Evolutionary conservation across 2,329 filamentous ascomycete species (phyloP), one percentile per base, ranked within the genome.

Genomic region (Penicillium sp.): DNA sequence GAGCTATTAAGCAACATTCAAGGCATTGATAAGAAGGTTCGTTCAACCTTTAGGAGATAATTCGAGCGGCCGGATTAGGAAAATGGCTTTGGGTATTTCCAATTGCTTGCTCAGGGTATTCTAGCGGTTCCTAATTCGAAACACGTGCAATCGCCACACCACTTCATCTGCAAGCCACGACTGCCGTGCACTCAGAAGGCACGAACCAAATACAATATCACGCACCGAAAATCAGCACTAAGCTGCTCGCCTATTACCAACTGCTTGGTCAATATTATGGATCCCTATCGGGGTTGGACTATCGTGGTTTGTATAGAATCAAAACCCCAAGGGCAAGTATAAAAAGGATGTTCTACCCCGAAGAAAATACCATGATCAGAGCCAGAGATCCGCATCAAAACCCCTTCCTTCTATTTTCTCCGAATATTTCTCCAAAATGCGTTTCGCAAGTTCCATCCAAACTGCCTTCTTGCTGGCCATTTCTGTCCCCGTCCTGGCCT

Each of bases 371-470:
- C 7, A 29, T 10, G 7, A 30, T 17, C n/a, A 37, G 32, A 40
- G 21, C 42, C n/a, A 12, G 10, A 49, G 46, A 45, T 3, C 21
- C 30, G 29, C 21, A 21, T 46, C 20, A 42, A 9, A n/a, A 15
- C 13, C 4, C 24, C 30, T 15, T 26, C 3, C n/a, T 29, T 37
- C 21, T 7, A 30, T 32, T 13, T 27, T 33, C 23, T 43, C 26
- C 17, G 21, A 23, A 15, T 2, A 13, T 9, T 13, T 20, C 10
- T 33, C 29, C 51, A 54, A 40, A 6, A 58, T 58, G 56, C 23
- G 23, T 39, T 33, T 58, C 46, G 45, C 56, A 33, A 41, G 29
- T 27, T 37, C 42, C 34, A 49, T 85, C 48, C 51, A 55, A 43
- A 39, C 52, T 15, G 49, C 46, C 10, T 41, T 55, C 10, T 48